Evolutionary conservation across 1,284 basidiomycete species (phyloP).

Genomic region (Trametes hirsuta): DNA sequence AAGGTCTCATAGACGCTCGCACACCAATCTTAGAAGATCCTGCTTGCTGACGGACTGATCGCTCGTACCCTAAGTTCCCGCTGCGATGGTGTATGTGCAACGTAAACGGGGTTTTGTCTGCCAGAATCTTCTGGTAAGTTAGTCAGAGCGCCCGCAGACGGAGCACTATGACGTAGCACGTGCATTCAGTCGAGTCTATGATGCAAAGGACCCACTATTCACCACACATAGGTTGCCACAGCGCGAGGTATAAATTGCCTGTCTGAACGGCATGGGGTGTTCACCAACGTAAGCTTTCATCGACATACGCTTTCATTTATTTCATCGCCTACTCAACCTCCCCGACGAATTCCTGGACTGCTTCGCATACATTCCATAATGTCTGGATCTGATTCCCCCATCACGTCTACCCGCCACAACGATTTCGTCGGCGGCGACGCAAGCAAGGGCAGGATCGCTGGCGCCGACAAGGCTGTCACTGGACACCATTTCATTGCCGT

Average conservation of each 20-base stretch:
- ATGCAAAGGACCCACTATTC: conserved; percentile 21
- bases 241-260: background rate
- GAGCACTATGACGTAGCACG: conserved; percentile 10
- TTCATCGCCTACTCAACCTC: background rate
- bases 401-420: conserved; percentile 30
- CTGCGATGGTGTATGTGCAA: background rate
- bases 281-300: background rate
- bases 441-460: conserved; percentile 31
- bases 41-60: background rate
- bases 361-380: conserved; percentile 1
- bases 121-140: background rate
- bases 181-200: conserved; percentile 8
- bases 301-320: background rate
- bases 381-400: conserved; percentile 14
- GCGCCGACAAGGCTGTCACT: conserved; percentile 33
- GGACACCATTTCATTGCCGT: conserved; percentile 33
- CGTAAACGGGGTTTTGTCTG: too few relatives aligned
- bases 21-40: background rate
- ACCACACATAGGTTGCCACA: conserved; percentile 6
- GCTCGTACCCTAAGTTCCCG: background rate
- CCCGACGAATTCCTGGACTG: background rate
- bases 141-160: background rate
- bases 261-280: background rate
- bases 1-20: conserved; percentile 1
- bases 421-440: conserved; percentile 36